Percentiles rank a stretch among this genome's conserved stretches.
Conservation (phyloP, 2,329 filamentous ascomycete genomes). For the Aspergillus sp. region DNA sequence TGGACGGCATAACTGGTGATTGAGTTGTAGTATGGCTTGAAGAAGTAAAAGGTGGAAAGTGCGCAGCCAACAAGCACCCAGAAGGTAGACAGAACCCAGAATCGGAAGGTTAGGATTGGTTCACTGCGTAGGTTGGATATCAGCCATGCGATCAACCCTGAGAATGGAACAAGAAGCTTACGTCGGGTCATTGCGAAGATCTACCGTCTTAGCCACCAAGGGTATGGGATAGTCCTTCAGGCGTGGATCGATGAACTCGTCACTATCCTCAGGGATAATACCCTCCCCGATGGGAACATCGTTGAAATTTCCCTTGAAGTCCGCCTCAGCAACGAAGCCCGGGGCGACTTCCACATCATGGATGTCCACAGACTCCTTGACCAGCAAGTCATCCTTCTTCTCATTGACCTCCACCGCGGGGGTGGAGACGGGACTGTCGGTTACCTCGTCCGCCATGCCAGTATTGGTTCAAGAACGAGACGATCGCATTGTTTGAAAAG, state of each 20-base stretch:
- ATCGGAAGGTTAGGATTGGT: neutral
- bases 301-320: neutral
- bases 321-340: neutral
- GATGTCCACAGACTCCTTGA: neutral
- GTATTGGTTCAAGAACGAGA: neutral
- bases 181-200: neutral
- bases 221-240: neutral
- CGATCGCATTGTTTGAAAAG: neutral
- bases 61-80: neutral
- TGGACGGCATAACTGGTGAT: neutral
- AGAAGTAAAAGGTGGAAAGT: neutral
- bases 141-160: neutral
- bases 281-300: neutral
- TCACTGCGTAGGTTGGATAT: neutral
- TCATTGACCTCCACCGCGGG: neutral
- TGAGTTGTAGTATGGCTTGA: neutral
- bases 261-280: neutral
- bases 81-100: neutral
- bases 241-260: neutral
- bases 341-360: neutral
- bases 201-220: neutral
- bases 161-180: neutral
- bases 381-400: neutral
- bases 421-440: neutral
- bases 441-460: neutral